These are phyloP conservation scores for Trichoderma asperelloides DNA, from an alignment of 495 filamentous ascomycete genomes.

Conservation along the genomic window DNA sequence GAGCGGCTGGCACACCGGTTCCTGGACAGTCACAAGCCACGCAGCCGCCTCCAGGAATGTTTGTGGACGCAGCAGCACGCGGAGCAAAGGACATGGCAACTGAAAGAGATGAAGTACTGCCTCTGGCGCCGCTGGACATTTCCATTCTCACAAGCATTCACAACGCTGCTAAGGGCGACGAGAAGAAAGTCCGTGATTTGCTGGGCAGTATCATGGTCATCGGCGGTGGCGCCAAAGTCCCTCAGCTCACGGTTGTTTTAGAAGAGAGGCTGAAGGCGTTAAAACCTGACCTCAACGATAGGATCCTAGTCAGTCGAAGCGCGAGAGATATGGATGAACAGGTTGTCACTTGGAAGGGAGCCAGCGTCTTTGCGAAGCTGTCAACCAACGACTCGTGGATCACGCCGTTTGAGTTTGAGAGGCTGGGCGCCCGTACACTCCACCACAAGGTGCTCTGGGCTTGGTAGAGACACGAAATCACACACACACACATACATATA, in stretches of 20 bases:
- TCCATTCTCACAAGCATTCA: slow-evolving; percentile 83
- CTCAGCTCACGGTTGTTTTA: slow-evolving; percentile 63
- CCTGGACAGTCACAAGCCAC: slow-evolving; percentile 18
- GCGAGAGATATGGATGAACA: slow-evolving; percentile 90
- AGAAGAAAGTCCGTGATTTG: slow-evolving; percentile 87
- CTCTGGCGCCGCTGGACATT: slow-evolving; percentile 71
- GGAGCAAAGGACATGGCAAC: slow-evolving; percentile 43
- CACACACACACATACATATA: background rate
- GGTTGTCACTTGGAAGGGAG: slow-evolving; percentile 95
- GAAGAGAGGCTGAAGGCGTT: slow-evolving; percentile 68
- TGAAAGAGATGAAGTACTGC: slow-evolving; percentile 74
- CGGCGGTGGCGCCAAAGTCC: slow-evolving; percentile 77
- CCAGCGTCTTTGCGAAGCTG: slow-evolving; percentile 92
- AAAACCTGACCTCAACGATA: slow-evolving; percentile 62
- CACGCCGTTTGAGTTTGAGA: slow-evolving; percentile 76
- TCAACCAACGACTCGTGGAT: slow-evolving; percentile 92
- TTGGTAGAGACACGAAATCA: slow-evolving; percentile 21
- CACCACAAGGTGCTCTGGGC: slow-evolving; percentile 85
- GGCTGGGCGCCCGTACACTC: slow-evolving; percentile 68
- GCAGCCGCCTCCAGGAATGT: slow-evolving; percentile 25
- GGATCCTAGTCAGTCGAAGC: slow-evolving; percentile 79
- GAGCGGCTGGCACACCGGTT: slow-evolving; percentile 40
- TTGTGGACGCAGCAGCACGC: slow-evolving; percentile 32
- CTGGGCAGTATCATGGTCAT: slow-evolving; percentile 92
- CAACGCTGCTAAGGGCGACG: slow-evolving; percentile 78